phyloP scores from a whole-genome alignment of 306 rosid genomes.

The Castanospermum australe region DNA sequence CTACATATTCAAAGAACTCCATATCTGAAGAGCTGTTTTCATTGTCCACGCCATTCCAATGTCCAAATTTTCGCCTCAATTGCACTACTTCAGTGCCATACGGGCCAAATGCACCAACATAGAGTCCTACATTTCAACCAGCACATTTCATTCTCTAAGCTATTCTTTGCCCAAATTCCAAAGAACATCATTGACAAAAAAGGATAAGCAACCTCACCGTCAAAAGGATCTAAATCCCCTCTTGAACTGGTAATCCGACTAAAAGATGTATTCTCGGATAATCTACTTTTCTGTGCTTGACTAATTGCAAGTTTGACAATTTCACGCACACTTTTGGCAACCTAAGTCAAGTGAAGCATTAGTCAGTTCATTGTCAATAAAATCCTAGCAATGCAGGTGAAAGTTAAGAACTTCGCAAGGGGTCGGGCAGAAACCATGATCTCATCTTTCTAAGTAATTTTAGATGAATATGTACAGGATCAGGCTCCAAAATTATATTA shows the following conservation, averaged over 20 bases:
- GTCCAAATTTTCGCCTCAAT: constrained; percentile 84
- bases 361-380: constrained; percentile 22
- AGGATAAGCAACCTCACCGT: constrained; percentile 52
- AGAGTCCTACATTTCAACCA: constrained; percentile 67
- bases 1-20: constrained; percentile 94
- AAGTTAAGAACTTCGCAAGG: neutral
- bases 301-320: constrained; percentile 83
- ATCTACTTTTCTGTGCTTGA: constrained; percentile 82
- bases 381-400: neutral
- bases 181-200: neutral
- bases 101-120: constrained; percentile 96
- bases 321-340: constrained; percentile 81
- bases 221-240: constrained; percentile 87
- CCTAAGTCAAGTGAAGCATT: constrained; percentile 43
- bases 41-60: constrained; percentile 67
- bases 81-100: constrained; percentile 92
- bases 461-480: neutral
- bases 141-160: constrained; percentile 20
- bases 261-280: constrained; percentile 74
- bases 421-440: neutral
- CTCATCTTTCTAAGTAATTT: neutral
- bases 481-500: neutral
- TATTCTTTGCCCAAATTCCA: neutral
- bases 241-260: constrained; percentile 62
- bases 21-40: constrained; percentile 56